Percentiles rank a stretch among this genome's conserved stretches.
Conservation (phyloP, 2,329 filamentous ascomycete species). For the Aspergillus terreus region DNA sequence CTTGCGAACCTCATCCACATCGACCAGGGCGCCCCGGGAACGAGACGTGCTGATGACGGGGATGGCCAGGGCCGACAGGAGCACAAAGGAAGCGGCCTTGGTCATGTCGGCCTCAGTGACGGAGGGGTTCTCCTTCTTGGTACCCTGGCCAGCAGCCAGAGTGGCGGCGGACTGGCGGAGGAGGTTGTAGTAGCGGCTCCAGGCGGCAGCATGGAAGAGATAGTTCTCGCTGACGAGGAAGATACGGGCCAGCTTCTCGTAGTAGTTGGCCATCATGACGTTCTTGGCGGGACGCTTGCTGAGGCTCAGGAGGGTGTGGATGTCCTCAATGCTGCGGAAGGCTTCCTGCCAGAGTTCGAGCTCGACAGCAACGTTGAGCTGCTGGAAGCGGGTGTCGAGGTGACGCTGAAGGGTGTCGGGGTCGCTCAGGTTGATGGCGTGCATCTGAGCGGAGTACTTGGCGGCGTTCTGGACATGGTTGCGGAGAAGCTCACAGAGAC, state of each 20-base stretch:
- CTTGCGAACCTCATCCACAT: conserved; percentile 94
- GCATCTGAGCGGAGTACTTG: conserved; percentile 99
- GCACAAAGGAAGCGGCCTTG: conserved; percentile 91
- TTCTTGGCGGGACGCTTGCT: conserved; percentile 99
- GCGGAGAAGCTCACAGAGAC: conserved; percentile 93
- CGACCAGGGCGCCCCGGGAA: conserved; percentile 90
- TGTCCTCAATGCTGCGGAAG: conserved; percentile 98
- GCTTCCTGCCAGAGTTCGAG: conserved; percentile 98
- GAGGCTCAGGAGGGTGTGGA: conserved; percentile 92
- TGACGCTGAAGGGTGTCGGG: conserved; percentile 96
- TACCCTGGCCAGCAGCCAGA: conserved; percentile 77
- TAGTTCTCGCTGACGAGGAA: conserved; percentile 99
- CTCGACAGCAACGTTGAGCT: conserved; percentile 96
- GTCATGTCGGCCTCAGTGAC: conserved; percentile 86
- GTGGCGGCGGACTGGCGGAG: conserved; percentile 84
- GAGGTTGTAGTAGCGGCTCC: conserved; percentile 95
- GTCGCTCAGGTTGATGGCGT: conserved; percentile 97
- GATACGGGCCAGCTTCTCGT: conserved; percentile 97
- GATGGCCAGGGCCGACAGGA: conserved; percentile 93
- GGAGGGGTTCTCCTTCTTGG: conserved; percentile 91
- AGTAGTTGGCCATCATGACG: conserved; percentile 99
- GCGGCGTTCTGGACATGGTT: conserved; percentile 99
- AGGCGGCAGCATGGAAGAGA: conserved; percentile 96
- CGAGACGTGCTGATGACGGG: conserved; percentile 98
- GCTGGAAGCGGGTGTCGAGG: conserved; percentile 95